A percentile compares a stretch with the other conserved stretches of the same genome.
phyloP scores from a whole-genome alignment of 2,329 filamentous ascomycete species.

The Cladosporium oxysporum region DNA sequence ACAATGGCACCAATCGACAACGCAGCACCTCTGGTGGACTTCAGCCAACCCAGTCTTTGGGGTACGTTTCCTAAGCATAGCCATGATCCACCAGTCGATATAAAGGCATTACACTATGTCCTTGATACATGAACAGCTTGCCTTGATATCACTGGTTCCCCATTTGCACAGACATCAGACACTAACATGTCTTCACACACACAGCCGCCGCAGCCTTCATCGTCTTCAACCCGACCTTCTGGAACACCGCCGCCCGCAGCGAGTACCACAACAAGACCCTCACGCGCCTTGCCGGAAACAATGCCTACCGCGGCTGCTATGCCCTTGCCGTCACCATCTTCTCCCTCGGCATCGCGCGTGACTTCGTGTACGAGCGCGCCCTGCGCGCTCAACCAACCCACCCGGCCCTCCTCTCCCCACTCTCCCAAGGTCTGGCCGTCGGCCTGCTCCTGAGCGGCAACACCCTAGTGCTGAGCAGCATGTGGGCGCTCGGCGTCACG shows the following conservation, averaged over 20 bases:
- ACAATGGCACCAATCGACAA: slow-evolving; percentile 14
- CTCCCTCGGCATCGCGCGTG: slow-evolving; percentile 83
- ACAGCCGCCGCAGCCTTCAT: slow-evolving; percentile 59
- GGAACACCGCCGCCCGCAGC: slow-evolving; percentile 87
- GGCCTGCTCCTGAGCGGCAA: slow-evolving; percentile 75
- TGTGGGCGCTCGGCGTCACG: slow-evolving; percentile 88
- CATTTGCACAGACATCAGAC: background rate
- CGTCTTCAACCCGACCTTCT: slow-evolving; percentile 96
- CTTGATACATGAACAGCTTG: background rate
- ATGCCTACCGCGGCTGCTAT: slow-evolving; percentile 81
- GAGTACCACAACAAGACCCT: slow-evolving; percentile 91
- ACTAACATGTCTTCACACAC: background rate
- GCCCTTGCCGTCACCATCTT: slow-evolving; percentile 87
- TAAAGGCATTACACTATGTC: background rate
- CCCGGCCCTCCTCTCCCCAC: slow-evolving; percentile 65
- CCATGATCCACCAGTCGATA: background rate
- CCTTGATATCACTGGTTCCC: background rate
- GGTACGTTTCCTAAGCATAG: slow-evolving; percentile 38
- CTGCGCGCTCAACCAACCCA: slow-evolving; percentile 75
- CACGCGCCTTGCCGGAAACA: slow-evolving; percentile 81
- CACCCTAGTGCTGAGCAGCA: slow-evolving; percentile 81
- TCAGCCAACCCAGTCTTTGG: slow-evolving; percentile 51
- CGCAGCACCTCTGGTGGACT: slow-evolving; percentile 27
- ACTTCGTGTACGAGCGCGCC: slow-evolving; percentile 76
- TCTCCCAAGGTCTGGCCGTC: slow-evolving; percentile 65